A percentile compares a stretch with the other conserved stretches of the same genome.
Evolutionary conservation across 2,329 filamentous ascomycete species (phyloP).

Genomic region (Fusarium pseudonygamai): DNA sequence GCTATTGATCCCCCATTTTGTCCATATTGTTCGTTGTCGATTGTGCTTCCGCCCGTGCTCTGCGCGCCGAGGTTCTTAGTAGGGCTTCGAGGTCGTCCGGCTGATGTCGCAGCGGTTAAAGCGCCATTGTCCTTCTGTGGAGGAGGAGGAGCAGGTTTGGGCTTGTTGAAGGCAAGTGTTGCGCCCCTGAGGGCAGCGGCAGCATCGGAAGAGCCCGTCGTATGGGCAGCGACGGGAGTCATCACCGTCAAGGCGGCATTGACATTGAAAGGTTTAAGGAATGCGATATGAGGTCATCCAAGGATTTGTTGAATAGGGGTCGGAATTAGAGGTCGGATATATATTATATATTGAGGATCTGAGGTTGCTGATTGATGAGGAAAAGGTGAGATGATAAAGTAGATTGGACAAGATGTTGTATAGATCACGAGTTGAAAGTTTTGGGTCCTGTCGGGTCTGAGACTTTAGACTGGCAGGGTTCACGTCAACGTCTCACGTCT

Average conservation of each 20-base stretch:
- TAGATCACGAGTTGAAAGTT: constrained; percentile 4
- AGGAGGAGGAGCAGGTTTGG: constrained; percentile 40
- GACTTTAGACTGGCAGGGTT: constrained; percentile 7
- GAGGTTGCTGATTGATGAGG: not conserved
- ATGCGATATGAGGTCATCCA: constrained; percentile 28
- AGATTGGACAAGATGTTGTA: constrained; percentile 1
- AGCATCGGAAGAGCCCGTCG: constrained; percentile 47
- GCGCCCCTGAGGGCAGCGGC: constrained; percentile 64
- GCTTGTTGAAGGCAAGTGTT: constrained; percentile 63
- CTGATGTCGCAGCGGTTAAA: constrained; percentile 56
- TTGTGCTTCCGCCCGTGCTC: constrained; percentile 51
- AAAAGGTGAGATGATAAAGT: not conserved
- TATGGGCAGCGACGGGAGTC: constrained; percentile 47
- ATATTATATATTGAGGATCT: not conserved
- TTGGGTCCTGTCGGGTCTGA: not conserved
- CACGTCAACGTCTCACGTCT: constrained; percentile 9
- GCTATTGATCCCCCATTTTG: constrained; percentile 35
- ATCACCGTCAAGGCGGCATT: constrained; percentile 44
- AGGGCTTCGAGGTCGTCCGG: constrained; percentile 46
- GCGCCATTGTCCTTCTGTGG: constrained; percentile 50
- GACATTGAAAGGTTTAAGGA: constrained; percentile 21
- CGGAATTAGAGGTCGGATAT: not conserved
- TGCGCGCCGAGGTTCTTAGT: constrained; percentile 47
- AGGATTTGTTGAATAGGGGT: not conserved
- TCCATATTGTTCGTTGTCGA: constrained; percentile 31